phyloP scores from a whole-genome alignment of 805 yeast genomes.

The Kuraishia molischiana region DNA sequence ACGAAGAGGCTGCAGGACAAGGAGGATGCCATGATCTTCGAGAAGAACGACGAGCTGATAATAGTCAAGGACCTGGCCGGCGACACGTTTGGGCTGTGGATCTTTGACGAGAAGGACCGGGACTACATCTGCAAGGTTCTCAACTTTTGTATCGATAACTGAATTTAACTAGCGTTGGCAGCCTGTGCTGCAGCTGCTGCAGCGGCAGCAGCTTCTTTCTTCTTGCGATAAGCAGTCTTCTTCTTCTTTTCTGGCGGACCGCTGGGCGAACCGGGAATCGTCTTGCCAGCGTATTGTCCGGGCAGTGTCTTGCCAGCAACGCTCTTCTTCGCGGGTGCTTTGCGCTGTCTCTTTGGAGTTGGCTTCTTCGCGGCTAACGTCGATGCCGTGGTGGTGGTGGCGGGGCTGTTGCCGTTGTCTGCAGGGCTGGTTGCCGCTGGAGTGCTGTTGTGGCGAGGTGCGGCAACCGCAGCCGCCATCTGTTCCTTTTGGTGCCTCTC shows the following conservation, averaged over 20 bases:
- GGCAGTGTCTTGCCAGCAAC: conserved; percentile 22
- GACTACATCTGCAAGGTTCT: conserved; percentile 41
- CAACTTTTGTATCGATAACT: conserved; percentile 8
- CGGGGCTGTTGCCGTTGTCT: conserved; percentile 3
- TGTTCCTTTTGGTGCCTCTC: conserved; percentile 20
- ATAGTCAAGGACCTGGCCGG: conserved; percentile 60
- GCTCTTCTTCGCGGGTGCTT: conserved; percentile 5
- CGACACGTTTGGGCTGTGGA: conserved; percentile 72
- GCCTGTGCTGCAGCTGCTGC: neutral
- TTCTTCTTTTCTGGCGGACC: conserved; percentile 4
- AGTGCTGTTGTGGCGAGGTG: conserved; percentile 4
- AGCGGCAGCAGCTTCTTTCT: conserved; percentile 1
- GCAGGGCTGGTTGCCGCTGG: conserved; percentile 6
- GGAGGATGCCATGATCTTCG: conserved; percentile 46
- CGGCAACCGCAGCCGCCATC: conserved; percentile 22
- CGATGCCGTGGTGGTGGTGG: neutral
- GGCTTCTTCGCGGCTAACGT: conserved; percentile 19
- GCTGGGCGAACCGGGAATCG: conserved; percentile 6
- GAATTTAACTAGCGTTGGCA: neutral
- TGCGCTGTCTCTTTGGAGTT: conserved; percentile 20
- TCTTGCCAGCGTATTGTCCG: conserved; percentile 12
- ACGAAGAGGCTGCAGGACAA: conserved; percentile 25
- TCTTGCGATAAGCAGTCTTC: conserved; percentile 1
- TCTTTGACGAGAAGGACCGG: conserved; percentile 61
- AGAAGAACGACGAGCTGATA: conserved; percentile 57